Percentiles rank a stretch among this genome's conserved stretches.
These are phyloP conservation scores for Psidium guajava DNA, from an alignment of 345 rosid genomes.

Conservation along the genomic window DNA sequence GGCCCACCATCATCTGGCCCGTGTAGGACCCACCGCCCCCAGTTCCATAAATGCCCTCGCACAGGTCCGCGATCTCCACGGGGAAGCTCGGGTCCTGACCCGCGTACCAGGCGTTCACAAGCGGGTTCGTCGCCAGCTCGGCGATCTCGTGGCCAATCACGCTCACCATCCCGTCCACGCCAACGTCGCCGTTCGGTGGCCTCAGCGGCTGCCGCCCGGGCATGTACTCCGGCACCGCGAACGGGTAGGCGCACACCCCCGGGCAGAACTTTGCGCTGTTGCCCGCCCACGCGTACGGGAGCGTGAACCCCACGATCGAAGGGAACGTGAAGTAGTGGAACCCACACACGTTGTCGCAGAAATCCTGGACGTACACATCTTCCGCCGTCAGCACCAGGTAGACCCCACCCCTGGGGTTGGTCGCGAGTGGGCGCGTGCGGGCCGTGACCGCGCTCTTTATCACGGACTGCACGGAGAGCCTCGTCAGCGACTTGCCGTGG, in stretches of 20 bases:
- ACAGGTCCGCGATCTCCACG: slow-evolving; percentile 87
- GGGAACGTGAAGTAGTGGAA: slow-evolving; percentile 97
- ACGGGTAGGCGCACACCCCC: slow-evolving; percentile 91
- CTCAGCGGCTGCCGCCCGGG: slow-evolving; percentile 61
- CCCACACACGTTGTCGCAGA: slow-evolving; percentile 88
- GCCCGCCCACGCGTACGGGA: slow-evolving; percentile 97
- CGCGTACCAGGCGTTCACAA: slow-evolving; percentile 97
- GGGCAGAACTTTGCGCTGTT: slow-evolving; percentile 86
- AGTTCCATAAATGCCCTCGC: slow-evolving; percentile 95
- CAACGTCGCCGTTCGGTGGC: slow-evolving; percentile 78
- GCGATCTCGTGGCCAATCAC: slow-evolving; percentile 95
- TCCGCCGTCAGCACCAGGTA: slow-evolving; percentile 71
- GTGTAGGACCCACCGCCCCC: slow-evolving; percentile 98
- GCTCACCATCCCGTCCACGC: slow-evolving; percentile 94
- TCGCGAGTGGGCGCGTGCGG: slow-evolving; percentile 53
- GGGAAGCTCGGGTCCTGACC: slow-evolving; percentile 84
- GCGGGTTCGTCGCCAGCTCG: slow-evolving; percentile 87
- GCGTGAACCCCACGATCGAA: slow-evolving; percentile 82
- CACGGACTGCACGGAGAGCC: slow-evolving; percentile 77
- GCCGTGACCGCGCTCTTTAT: slow-evolving; percentile 72
- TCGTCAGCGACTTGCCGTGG: slow-evolving; percentile 75
- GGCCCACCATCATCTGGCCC: slow-evolving; percentile 65
- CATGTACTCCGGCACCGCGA: slow-evolving; percentile 55
- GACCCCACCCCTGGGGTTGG: slow-evolving; percentile 59
- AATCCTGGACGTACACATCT: slow-evolving; percentile 96